Conservation (phyloP, 1,139 yeast genomes). For the Pichia sp. region DNA sequence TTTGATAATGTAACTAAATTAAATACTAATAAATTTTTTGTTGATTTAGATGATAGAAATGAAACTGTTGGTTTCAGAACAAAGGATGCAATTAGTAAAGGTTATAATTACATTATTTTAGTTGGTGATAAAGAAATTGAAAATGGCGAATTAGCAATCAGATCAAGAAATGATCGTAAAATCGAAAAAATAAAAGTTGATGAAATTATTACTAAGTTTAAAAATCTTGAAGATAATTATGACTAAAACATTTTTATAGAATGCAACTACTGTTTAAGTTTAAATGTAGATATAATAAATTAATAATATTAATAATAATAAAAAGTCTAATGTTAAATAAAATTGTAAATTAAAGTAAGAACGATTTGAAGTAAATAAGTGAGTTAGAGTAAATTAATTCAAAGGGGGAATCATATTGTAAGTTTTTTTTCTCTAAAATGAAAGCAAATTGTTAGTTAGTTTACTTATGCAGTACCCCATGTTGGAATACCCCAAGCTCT, state of each 20-base stretch:
- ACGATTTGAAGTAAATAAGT: not conserved
- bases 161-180: constrained; percentile 53
- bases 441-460: not conserved
- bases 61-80: constrained; percentile 80
- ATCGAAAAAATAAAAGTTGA: constrained; percentile 39
- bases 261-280: not conserved
- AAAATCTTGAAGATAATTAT: constrained; percentile 39
- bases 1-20: constrained; percentile 41
- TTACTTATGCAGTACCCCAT: constrained; percentile 17
- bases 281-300: not conserved
- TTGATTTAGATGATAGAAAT: constrained; percentile 66
- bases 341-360: not conserved
- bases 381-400: not conserved
- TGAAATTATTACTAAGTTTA: constrained; percentile 46
- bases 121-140: constrained; percentile 83
- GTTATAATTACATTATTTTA: constrained; percentile 73
- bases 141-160: constrained; percentile 54
- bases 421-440: not conserved
- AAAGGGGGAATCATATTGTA: not conserved
- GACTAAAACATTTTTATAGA: constrained; percentile 12
- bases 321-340: not conserved
- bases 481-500: constrained; percentile 29
- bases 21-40: constrained; percentile 58
- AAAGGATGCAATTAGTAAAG: constrained; percentile 68
- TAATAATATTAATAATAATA: not conserved